Percentiles rank a stretch among this genome's conserved stretches.
Conservation (phyloP, 768 basidiomycete species). For the Cubamyces sp. region DNA sequence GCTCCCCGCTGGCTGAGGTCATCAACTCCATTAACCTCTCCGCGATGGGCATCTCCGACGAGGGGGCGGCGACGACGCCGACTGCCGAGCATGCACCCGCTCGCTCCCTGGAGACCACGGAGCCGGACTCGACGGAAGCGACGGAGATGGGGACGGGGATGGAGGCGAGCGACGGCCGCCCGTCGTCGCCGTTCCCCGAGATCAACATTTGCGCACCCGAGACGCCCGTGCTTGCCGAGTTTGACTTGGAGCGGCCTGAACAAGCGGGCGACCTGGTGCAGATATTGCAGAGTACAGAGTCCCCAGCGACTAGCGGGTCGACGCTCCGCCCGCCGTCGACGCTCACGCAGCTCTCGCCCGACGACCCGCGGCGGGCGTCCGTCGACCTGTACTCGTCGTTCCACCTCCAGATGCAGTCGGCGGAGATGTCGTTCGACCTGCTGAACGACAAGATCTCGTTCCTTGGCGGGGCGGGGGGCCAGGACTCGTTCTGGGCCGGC, state of each 20-base stretch:
- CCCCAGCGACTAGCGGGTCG: background rate
- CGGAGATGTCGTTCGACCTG: conserved; percentile 41
- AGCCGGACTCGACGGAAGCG: too few species aligned
- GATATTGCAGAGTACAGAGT: too few species aligned
- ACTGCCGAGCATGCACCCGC: background rate
- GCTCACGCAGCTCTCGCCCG: conserved; percentile 17
- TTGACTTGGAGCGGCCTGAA: background rate
- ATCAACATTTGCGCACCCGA: conserved; percentile 29
- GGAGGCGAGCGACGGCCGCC: background rate
- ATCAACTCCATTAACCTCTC: conserved; percentile 37
- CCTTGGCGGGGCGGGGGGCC: conserved; percentile 28
- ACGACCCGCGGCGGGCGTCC: conserved; percentile 36
- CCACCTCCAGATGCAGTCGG: conserved; percentile 38
- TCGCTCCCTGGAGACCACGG: too few species aligned
- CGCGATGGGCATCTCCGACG: conserved; percentile 16
- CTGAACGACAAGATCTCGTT: conserved; percentile 42
- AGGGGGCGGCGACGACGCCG: background rate
- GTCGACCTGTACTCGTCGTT: conserved; percentile 42
- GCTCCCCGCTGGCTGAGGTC: conserved; percentile 36
- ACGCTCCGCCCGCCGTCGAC: conserved; percentile 11
- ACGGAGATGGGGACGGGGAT: too few species aligned
- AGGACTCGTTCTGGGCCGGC: conserved; percentile 34
- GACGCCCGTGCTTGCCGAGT: conserved; percentile 5
- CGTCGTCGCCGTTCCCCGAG: conserved; percentile 22
- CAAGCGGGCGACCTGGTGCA: background rate